Percentiles rank a stretch among this genome's conserved stretches.
These are phyloP conservation scores for Arthrinium puccinioides DNA, from an alignment of 2,329 filamentous ascomycete genomes.

Conservation along the genomic window DNA sequence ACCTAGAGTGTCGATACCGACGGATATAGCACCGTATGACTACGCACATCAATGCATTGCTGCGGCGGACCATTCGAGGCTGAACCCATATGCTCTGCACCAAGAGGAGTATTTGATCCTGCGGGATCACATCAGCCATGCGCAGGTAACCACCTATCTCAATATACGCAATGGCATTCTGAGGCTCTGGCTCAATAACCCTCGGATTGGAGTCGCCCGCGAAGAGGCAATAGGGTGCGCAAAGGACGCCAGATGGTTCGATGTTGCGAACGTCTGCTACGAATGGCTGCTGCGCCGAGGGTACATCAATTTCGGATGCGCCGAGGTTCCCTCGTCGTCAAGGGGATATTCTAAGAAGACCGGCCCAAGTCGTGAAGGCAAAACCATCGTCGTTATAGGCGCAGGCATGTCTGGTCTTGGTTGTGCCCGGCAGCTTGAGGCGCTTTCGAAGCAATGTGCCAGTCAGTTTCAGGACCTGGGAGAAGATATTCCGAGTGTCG, in stretches of 20 bases:
- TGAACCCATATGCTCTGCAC: constrained; percentile 86
- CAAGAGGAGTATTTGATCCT: constrained; percentile 76
- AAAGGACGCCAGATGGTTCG: constrained; percentile 81
- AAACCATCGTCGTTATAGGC: constrained; percentile 79
- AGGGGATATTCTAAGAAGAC: constrained; percentile 30
- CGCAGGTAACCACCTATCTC: constrained; percentile 89
- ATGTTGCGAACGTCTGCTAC: constrained; percentile 79
- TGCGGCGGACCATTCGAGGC: constrained; percentile 79
- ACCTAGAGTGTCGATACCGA: constrained; percentile 78
- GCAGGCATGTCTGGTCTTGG: constrained; percentile 92
- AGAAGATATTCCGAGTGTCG: constrained; percentile 64
- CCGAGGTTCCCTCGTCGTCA: constrained; percentile 57
- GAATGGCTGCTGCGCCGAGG: constrained; percentile 87
- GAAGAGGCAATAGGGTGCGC: constrained; percentile 89
- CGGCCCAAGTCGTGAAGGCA: constrained; percentile 45
- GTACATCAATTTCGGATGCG: constrained; percentile 95
- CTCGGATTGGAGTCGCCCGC: constrained; percentile 70
- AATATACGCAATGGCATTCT: constrained; percentile 95
- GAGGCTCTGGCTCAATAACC: constrained; percentile 81
- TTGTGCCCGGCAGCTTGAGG: constrained; percentile 84
- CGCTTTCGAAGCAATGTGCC: constrained; percentile 74
- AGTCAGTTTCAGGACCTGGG: constrained; percentile 57
- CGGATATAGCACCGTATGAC: constrained; percentile 61
- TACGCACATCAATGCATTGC: constrained; percentile 90
- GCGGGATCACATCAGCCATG: constrained; percentile 72